Base-by-base conservation (phyloP, 1,139 yeast species). In the Suzukiozyma palmioleophila region DNA sequence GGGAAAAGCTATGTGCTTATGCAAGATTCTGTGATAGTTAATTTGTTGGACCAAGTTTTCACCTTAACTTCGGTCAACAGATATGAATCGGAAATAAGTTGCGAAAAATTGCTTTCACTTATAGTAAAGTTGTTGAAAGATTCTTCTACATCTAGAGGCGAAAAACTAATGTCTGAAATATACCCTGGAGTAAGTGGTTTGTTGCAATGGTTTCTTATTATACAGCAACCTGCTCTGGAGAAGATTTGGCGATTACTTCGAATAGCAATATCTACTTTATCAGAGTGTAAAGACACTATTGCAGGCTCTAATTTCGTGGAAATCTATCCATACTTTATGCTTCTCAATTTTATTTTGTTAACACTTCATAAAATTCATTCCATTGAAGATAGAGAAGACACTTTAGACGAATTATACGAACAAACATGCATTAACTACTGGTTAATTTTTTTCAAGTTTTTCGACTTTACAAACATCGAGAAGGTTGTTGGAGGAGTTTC, bases 141-240 rank as follows among this genome's bases (percentile, higher is more conserved):
- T 12, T 39, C 35, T 10, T 35, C 29, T 6, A 22, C 39, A 16
- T 29, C 30, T 12, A 33, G 15, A 13, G 30, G 34, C 14, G 42
- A 46, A 1, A 15, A 34, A 2, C 3, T 39, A 8, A 22, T 38
- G 3, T 39, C 43, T 1, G 58, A 52, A 15, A 32, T 60, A 3
- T 53, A 54, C 26, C 41, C 45, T 0, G 51, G 62, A 3, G 32
- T 66, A 2, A 49, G 53, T 26, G 53, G 52, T 0, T 36, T 69
- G 7, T 47, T 64, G 3, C 52, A 54, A 36, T 70, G 75, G 75
- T 42, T 47, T 25, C 49, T 70, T 26, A 57, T 62, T 9, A 21
- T 57, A 2, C 73, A 69, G 41, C 60, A 58, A 30, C 41, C 47
- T 2, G 59, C 69, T 11, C 34, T 51, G 3, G 52, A 48, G 3